Evolutionary conservation across 306 rosid species (phyloP), one percentile per base, ranked within the genome.

Genomic region (Quercus cerris): DNA sequence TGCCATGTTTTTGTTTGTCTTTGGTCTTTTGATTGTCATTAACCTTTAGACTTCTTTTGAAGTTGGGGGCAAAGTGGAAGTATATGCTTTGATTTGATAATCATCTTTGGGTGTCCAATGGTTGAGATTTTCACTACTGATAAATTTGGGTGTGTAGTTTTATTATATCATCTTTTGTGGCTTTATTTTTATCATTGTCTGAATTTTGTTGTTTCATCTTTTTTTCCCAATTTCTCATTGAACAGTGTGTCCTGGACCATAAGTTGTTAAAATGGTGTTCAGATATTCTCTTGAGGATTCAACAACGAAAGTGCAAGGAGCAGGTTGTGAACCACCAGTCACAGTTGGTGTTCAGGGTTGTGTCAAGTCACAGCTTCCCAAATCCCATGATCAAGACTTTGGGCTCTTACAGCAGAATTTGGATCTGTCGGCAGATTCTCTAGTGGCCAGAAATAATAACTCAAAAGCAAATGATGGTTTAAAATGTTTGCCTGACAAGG

Each of bases 261-360:
- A 68, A 12, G 72, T 35, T 19, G 52, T 67, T 68, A 4, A 68
- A 68, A 68, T 68, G 72, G 72, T 68, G 18, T 35, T 68, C 72
- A 19, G 72, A 35, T 68, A 68, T 68, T 33, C 27, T 68, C 52
- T 68, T 10, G 72, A 28, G 27, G 72, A 35, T 2, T 11, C 54
- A 30, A 68, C 52, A 19, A n/a, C 18, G 13, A 68, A 35, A 68
- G n/a, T 2, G 52, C 27, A 68, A 35, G 27, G 52, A 68, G 72
- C 72, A 3, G 51, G 17, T 35, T 10, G 20, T 18, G 72, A 68
- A 68, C n/a, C 18, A 4, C 52, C 27, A 35, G 52, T 35, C 52
- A 67, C 23, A 30, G 41, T 15, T 64, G 12, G 44, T 31, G 71
- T 7, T 4, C 71, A 35, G 72, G 72, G 3, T 68, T 19, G 28